phyloP scores from a whole-genome alignment of 805 yeast genomes.

The Cyberlindnera galapagoensis region DNA sequence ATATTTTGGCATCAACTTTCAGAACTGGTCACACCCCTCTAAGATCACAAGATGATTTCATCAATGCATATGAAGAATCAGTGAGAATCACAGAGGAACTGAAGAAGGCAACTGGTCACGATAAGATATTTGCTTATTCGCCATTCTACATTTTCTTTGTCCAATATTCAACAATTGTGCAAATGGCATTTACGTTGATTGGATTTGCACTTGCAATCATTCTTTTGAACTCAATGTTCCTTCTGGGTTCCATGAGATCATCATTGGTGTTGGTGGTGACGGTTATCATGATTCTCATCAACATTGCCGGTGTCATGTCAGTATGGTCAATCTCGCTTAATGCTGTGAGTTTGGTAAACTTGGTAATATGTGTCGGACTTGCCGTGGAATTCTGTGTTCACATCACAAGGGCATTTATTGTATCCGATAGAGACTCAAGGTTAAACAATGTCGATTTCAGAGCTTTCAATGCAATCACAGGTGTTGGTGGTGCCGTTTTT shows the following conservation, averaged over 20 bases:
- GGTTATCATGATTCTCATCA: constrained; percentile 57
- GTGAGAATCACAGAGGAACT: constrained; percentile 57
- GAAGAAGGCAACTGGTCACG: constrained; percentile 34
- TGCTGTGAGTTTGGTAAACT: constrained; percentile 84
- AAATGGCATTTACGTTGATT: constrained; percentile 50
- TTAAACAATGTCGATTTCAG: constrained; percentile 23
- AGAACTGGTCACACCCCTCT: constrained; percentile 76
- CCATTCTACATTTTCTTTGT: constrained; percentile 91
- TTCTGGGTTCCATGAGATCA: constrained; percentile 63
- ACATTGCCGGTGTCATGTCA: constrained; percentile 78
- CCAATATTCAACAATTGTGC: constrained; percentile 66
- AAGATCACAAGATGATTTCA: constrained; percentile 78
- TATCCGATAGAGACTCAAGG: constrained; percentile 30
- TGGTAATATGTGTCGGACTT: constrained; percentile 87
- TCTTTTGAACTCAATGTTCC: constrained; percentile 42
- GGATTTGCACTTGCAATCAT: constrained; percentile 46
- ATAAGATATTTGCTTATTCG: constrained; percentile 75
- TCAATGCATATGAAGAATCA: constrained; percentile 69
- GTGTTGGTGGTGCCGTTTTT: constrained; percentile 86
- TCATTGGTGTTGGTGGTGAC: constrained; percentile 51
- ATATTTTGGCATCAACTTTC: constrained; percentile 57
- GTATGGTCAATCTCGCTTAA: constrained; percentile 71
- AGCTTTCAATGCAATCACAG: constrained; percentile 54
- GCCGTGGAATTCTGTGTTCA: constrained; percentile 93
- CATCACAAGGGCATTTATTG: constrained; percentile 64